Conservation (phyloP, 345 rosid species). For the Corchorus olitorius region DNA sequence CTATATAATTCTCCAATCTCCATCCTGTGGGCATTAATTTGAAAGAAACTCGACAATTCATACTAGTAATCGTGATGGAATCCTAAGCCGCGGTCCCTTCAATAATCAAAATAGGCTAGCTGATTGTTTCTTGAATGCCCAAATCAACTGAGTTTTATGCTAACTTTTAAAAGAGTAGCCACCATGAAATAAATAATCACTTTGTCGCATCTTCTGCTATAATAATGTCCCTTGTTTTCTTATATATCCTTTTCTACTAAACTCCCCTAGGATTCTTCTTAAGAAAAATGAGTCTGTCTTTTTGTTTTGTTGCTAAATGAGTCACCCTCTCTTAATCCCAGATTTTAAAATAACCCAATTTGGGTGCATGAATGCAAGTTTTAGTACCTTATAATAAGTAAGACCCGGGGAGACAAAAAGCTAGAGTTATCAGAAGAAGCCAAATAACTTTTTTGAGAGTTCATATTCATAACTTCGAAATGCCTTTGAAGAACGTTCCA, state of each 20-base stretch:
- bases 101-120: background rate
- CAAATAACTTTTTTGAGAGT: slow-evolving; percentile 24
- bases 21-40: background rate
- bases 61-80: background rate
- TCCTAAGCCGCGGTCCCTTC: background rate
- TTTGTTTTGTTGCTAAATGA: background rate
- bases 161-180: background rate
- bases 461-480: slow-evolving; percentile 30
- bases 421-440: slow-evolving; percentile 36
- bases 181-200: background rate
- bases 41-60: slow-evolving; percentile 6
- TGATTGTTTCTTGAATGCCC: background rate
- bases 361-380: background rate
- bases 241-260: background rate
- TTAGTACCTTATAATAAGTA: slow-evolving; percentile 7
- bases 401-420: slow-evolving; percentile 29
- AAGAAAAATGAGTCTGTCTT: background rate
- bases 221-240: background rate
- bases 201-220: background rate
- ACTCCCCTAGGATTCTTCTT: background rate
- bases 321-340: background rate
- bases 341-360: slow-evolving; percentile 6
- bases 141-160: background rate
- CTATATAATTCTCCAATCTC: too few species aligned
- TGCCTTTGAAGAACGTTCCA: slow-evolving; percentile 57